Percentiles rank a stretch among this genome's conserved stretches.
Evolutionary conservation across 2,329 filamentous ascomycete species (phyloP).

Genomic region (Cryphonectria parasitica): DNA sequence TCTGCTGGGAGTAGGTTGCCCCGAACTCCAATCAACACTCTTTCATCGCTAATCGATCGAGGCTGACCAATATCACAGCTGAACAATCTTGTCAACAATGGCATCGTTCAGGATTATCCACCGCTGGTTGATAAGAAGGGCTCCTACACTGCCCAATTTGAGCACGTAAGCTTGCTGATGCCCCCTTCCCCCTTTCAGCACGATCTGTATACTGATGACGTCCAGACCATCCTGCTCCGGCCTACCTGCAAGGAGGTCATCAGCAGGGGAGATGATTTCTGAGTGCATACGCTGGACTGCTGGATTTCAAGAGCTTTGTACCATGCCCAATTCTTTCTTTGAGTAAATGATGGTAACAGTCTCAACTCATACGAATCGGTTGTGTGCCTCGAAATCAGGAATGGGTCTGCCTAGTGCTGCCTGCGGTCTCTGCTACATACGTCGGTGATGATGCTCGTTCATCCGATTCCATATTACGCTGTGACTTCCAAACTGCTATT

Average conservation of each 20-base stretch:
- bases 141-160: slow-evolving; percentile 91
- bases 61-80: slow-evolving; percentile 53
- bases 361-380: slow-evolving; percentile 6
- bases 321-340: slow-evolving; percentile 2
- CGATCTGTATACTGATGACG: slow-evolving; percentile 23
- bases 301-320: not conserved
- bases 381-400: not conserved
- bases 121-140: slow-evolving; percentile 91
- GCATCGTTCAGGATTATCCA: slow-evolving; percentile 88
- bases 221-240: slow-evolving; percentile 73
- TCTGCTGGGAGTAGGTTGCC: slow-evolving; percentile 72
- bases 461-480: not conserved
- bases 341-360: not conserved
- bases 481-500: not conserved
- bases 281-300: slow-evolving; percentile 32
- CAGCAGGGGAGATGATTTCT: slow-evolving; percentile 85
- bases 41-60: slow-evolving; percentile 33
- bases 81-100: slow-evolving; percentile 81
- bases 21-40: not conserved
- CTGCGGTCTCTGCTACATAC: not conserved
- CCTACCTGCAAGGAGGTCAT: slow-evolving; percentile 87
- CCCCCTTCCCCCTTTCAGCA: no score
- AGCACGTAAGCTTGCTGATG: slow-evolving; percentile 72
- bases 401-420: not conserved
- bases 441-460: not conserved